Base-by-base conservation (phyloP, 257 asterid species). In the Cinchona pubescens region DNA sequence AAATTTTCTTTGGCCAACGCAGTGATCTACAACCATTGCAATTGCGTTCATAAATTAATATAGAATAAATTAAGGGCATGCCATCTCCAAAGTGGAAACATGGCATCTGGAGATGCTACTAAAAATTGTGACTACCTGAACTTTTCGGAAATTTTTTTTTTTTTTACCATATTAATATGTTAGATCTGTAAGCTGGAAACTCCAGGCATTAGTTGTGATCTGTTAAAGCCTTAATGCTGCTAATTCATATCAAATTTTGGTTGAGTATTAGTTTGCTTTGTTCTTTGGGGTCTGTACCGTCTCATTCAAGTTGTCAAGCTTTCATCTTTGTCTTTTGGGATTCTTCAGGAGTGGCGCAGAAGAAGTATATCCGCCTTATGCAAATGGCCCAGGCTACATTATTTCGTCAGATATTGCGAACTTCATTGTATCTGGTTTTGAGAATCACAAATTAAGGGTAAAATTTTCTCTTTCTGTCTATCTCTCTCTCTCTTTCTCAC, bases 311-410 rank as follows among this genome's bases (percentile, higher is more conserved):
- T 34, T 71, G 64, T 34, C 29, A 18, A 40, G 38, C 15, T 19
- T 51, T 32, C 15, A 58, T 25, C 4, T 25, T 59, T 46, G 9
- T 37, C 56, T 71, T 16, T 29, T n/a, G 74, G 61, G 43, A 18
- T 45, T 71, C 67, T 78, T 64, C 84, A 94, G 98, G 98, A 94
- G 75, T 94, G 98, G 98, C 98, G n/a, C 97, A 19, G 98, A 91
- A 79, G 97, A 88, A 87, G 88, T 87, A 51, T 92, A 94, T 75
- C 98, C 98, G 61, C 97, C 97, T 46, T 94, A 94, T 81, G 98
- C 98, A 37, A 92, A 94, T 79, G 98, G 98, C 25, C 97, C 98
- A 0, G 98, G 97, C 72, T 94, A 94, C 82, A 69, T 94, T 30
- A 77, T 94, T 80, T 90, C 97, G 34, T 81, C 89, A 42, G 97